These are phyloP conservation scores for Cyberlindnera mycetangii DNA, from an alignment of 805 yeast species.

Conservation along the genomic window DNA sequence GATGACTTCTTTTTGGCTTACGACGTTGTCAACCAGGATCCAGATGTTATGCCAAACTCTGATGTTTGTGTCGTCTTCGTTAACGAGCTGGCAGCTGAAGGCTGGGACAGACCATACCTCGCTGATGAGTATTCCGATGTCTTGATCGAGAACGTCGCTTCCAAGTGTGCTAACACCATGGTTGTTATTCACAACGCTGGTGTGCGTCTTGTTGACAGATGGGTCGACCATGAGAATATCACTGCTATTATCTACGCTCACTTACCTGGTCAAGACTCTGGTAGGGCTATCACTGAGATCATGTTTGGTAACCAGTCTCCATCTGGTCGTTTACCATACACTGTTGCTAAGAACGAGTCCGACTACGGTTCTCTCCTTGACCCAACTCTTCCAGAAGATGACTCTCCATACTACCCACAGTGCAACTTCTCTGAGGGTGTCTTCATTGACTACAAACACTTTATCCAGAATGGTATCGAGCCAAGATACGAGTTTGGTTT, in stretches of 20 bases:
- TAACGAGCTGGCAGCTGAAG: constrained; percentile 9
- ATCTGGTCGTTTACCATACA: constrained; percentile 12
- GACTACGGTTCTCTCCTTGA: constrained; percentile 5
- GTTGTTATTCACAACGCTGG: constrained; percentile 13
- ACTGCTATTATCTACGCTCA: constrained; percentile 12
- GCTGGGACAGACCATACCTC: constrained; percentile 11
- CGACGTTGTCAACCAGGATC: constrained; percentile 6
- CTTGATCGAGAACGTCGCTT: constrained; percentile 8
- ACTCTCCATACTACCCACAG: constrained; percentile 29
- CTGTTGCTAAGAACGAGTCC: constrained; percentile 9
- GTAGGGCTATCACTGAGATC: constrained; percentile 9
- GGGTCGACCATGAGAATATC: constrained; percentile 11
- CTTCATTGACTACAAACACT: constrained; percentile 53
- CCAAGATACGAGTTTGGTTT: constrained; percentile 59
- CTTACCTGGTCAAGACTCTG: constrained; percentile 13
- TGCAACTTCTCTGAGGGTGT: constrained; percentile 23
- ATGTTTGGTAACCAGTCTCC: constrained; percentile 12
- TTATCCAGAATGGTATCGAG: constrained; percentile 46
- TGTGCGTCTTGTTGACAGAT: constrained; percentile 10
- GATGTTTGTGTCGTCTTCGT: constrained; percentile 12
- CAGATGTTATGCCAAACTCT: constrained; percentile 6
- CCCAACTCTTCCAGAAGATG: constrained; percentile 19
- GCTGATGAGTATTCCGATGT: constrained; percentile 11
- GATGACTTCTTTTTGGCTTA: constrained; percentile 5
- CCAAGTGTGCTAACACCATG: constrained; percentile 9